A percentile compares a stretch with the other conserved stretches of the same genome.
phyloP scores from a whole-genome alignment of 106 monocot species.

The Dendrobium chrysotoxum region DNA sequence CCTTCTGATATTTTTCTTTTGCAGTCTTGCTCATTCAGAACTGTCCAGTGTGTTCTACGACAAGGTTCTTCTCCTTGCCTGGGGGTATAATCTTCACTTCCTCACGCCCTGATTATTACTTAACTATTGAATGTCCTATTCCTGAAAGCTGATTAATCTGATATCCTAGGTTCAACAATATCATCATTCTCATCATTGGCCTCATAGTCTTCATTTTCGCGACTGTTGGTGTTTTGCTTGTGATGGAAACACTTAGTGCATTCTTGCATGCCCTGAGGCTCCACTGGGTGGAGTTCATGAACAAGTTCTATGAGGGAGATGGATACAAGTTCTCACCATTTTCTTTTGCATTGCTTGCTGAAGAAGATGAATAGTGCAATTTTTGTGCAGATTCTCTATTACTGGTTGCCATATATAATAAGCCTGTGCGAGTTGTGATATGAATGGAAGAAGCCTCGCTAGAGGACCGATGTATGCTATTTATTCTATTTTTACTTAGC shows the following conservation, averaged over 20 bases:
- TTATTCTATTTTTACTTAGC: not conserved
- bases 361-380: constrained; percentile 52
- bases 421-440: too few relatives aligned
- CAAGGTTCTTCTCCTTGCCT: constrained; percentile 89
- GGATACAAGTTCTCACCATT: constrained; percentile 96
- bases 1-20: not conserved
- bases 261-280: constrained; percentile 97
- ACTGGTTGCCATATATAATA: too few relatives aligned
- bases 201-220: constrained; percentile 71
- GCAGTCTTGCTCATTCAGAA: constrained; percentile 97
- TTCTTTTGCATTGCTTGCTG: constrained; percentile 46
- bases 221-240: constrained; percentile 84
- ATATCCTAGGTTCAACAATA: constrained; percentile 61
- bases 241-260: constrained; percentile 97
- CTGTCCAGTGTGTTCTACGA: constrained; percentile 90
- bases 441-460: too few relatives aligned
- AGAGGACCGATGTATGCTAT: not conserved
- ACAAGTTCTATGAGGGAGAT: constrained; percentile 97
- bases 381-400: not conserved
- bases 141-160: not conserved
- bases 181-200: constrained; percentile 65
- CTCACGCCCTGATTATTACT: not conserved
- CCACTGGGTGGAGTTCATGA: constrained; percentile 99
- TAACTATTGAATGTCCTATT: not conserved
- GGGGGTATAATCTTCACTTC: constrained; percentile 51